phyloP scores from a whole-genome alignment of 23 red algal species.

The Gracilariopsis chorda region DNA sequence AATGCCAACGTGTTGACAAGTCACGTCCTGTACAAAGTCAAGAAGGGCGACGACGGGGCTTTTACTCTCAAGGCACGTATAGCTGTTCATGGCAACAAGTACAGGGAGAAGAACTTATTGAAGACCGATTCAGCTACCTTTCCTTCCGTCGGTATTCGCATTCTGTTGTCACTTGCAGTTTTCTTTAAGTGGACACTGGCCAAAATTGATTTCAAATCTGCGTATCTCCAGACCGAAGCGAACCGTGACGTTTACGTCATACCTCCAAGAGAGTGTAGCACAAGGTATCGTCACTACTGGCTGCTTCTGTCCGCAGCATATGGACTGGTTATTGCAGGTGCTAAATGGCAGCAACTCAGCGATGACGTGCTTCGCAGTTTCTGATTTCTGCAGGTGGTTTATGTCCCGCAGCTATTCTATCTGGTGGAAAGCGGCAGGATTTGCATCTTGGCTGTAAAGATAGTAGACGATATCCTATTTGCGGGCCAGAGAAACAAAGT shows the following conservation, averaged over 20 bases:
- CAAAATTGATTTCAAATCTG: slow-evolving; percentile 20
- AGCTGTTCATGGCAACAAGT: slow-evolving; percentile 8
- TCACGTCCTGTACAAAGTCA: slow-evolving; percentile 20
- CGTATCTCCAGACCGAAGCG: background rate
- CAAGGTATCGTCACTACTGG: background rate
- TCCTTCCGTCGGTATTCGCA: background rate
- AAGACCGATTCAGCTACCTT: background rate
- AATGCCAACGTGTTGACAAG: slow-evolving; percentile 1
- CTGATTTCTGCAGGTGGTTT: background rate
- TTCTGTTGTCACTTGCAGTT: background rate
- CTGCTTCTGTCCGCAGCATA: background rate
- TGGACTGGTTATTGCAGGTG: slow-evolving; percentile 16
- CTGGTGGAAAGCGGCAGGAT: background rate
- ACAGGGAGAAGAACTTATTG: background rate
- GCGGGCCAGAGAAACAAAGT: background rate
- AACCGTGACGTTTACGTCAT: background rate
- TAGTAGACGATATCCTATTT: background rate
- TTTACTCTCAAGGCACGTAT: background rate
- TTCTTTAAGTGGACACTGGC: slow-evolving; percentile 1
- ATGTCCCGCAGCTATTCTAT: slow-evolving; percentile 31
- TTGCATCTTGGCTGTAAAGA: background rate
- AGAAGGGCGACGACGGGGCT: background rate
- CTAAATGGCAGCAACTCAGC: slow-evolving; percentile 19
- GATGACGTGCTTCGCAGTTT: background rate
- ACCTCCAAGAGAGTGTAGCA: background rate